phyloP scores from a whole-genome alignment of 768 basidiomycete genomes.

The Termitomyces sp. region DNA sequence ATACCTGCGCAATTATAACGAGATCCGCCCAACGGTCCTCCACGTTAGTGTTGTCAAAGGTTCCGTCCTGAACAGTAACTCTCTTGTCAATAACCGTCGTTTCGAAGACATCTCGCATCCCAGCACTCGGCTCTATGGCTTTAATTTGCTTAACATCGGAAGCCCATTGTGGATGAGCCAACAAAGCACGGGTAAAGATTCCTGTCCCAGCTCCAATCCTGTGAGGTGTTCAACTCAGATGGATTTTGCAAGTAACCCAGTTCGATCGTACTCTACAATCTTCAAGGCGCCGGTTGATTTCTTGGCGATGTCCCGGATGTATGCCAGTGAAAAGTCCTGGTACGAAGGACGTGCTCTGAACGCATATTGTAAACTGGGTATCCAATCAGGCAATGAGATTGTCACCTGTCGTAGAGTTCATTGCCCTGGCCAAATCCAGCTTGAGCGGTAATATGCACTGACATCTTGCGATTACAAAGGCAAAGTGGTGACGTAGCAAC shows the following conservation, averaged over 20 bases:
- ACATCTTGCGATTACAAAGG: conserved; percentile 19
- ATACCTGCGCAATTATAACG: conserved; percentile 73
- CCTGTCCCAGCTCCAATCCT: conserved; percentile 87
- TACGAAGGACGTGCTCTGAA: conserved; percentile 80
- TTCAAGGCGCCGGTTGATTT: conserved; percentile 43
- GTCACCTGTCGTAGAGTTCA: conserved; percentile 73
- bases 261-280: conserved; percentile 59
- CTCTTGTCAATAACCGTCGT: conserved; percentile 52
- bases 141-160: conserved; percentile 47
- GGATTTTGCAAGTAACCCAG: neutral
- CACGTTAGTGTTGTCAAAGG: conserved; percentile 63
- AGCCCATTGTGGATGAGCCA: conserved; percentile 58
- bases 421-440: conserved; percentile 77
- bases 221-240: conserved; percentile 2
- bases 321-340: conserved; percentile 55
- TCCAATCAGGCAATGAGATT: neutral
- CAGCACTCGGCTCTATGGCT: conserved; percentile 81
- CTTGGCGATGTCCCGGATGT: conserved; percentile 50
- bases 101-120: conserved; percentile 76
- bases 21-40: conserved; percentile 72
- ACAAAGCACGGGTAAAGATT: conserved; percentile 80
- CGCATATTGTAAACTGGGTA: neutral
- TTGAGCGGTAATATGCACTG: conserved; percentile 65
- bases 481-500: neutral
- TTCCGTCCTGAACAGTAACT: conserved; percentile 56